Evolutionary conservation across 495 filamentous ascomycete species (phyloP).

Genomic region (Mycothermus thermophilus): DNA sequence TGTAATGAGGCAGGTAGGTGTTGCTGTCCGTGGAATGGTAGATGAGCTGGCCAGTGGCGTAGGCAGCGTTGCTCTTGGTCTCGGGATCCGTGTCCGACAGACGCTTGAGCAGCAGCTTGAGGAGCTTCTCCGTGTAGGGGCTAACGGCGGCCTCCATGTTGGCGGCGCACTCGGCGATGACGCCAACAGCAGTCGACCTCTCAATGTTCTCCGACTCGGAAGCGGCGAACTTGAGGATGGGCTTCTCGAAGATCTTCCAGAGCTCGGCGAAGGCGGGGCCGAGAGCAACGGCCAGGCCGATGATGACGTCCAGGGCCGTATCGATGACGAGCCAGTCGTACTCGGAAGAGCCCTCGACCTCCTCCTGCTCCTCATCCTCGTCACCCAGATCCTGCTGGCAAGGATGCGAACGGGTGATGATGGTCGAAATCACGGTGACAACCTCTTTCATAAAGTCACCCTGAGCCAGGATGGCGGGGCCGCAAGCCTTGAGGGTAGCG

Average conservation of each 20-base stretch:
- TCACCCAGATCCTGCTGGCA: slow-evolving; percentile 82
- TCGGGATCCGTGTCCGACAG: slow-evolving; percentile 81
- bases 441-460: slow-evolving; percentile 43
- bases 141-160: slow-evolving; percentile 70
- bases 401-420: slow-evolving; percentile 78
- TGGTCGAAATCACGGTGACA: slow-evolving; percentile 51
- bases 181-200: slow-evolving; percentile 76
- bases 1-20: slow-evolving; percentile 58
- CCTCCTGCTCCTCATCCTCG: slow-evolving; percentile 56
- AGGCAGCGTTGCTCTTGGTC: slow-evolving; percentile 89
- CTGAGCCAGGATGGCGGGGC: slow-evolving; percentile 72
- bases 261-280: slow-evolving; percentile 69
- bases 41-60: slow-evolving; percentile 72
- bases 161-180: slow-evolving; percentile 81
- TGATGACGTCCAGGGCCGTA: slow-evolving; percentile 79
- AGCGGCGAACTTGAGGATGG: slow-evolving; percentile 72
- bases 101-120: slow-evolving; percentile 75
- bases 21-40: slow-evolving; percentile 59
- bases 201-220: slow-evolving; percentile 66
- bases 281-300: slow-evolving; percentile 67
- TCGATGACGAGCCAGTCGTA: slow-evolving; percentile 96
- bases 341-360: slow-evolving; percentile 67
- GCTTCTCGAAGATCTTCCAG: slow-evolving; percentile 89
- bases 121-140: slow-evolving; percentile 56
- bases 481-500: slow-evolving; percentile 82